These are phyloP conservation scores for Arabidopsis suecica DNA, from an alignment of 345 rosid species.

Conservation along the genomic window DNA sequence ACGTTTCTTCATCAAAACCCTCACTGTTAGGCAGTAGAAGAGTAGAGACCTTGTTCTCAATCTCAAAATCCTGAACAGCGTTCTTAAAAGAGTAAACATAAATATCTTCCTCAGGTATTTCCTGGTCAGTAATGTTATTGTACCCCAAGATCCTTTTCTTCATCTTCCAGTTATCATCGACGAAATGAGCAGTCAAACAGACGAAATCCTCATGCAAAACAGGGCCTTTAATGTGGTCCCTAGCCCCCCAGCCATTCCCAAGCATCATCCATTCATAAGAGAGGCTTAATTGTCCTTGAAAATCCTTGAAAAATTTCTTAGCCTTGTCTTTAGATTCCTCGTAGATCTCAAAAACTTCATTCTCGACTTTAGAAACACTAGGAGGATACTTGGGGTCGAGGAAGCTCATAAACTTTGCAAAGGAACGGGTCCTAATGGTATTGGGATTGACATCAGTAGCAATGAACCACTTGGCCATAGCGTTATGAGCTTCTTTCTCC, in stretches of 20 bases:
- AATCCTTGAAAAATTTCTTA: constrained; percentile 26
- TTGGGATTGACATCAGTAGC: background rate
- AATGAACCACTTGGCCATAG: constrained; percentile 13
- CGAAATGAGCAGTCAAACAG: constrained; percentile 35
- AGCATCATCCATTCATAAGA: constrained; percentile 36
- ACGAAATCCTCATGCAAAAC: constrained; percentile 26
- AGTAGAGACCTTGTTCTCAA: constrained; percentile 28
- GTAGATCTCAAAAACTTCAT: constrained; percentile 16
- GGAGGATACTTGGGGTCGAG: background rate
- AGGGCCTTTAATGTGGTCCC: background rate
- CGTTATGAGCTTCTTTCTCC: background rate
- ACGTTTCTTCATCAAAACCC: constrained; percentile 18
- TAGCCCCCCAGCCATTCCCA: background rate
- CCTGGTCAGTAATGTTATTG: background rate
- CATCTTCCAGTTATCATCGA: constrained; percentile 39
- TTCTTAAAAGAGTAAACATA: background rate
- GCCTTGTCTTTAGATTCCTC: constrained; percentile 4
- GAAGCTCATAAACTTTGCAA: background rate
- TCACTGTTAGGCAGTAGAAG: constrained; percentile 1
- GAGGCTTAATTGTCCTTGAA: constrained; percentile 23
- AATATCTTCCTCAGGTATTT: background rate
- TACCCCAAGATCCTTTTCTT: constrained; percentile 26
- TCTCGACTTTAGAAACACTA: constrained; percentile 3
- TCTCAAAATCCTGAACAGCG: constrained; percentile 32
- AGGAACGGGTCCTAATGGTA: background rate